Base-by-base conservation (phyloP, 2,329 filamentous ascomycete genomes). In the Fusarium illudens region DNA sequence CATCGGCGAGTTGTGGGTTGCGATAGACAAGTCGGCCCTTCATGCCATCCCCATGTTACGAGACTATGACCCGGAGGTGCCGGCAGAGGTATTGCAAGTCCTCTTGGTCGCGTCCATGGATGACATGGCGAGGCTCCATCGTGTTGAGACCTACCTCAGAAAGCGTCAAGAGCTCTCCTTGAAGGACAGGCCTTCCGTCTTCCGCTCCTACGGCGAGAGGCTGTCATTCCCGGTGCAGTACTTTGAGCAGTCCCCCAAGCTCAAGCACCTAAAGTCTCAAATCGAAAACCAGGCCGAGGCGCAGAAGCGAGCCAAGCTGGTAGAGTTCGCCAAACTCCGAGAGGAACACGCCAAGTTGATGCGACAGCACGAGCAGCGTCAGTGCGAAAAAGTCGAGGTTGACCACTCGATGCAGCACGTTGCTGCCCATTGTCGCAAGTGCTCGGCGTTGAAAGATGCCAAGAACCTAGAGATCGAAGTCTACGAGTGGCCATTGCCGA, bases 401-500 rank as follows among this genome's bases (percentile, higher is more conserved):
- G 15, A 58, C 29, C 9, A 36, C 2, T 2, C 17, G 30, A 17
- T 25, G 4, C 11, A 27, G 2, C 73, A 77, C 29, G 54, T 36
- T 29, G 0, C 4, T 6, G 13, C 2, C 1, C 2, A 3, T 5
- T 86, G 83, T 58, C 2, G 3, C 1, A 80, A 78, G 54, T 88
- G 84, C 66, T 2, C 3, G 0, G 62, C 77, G 0, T 42, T 65
- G 4, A 4, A 6, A 0, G 2, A 73, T n/a, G 84, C 85, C 1
- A 46, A 77, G 0, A 2, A 4, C 0, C 58, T 90, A 0, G 34
- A 25, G 0, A 88, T 90, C 8, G 1, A 39, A 0, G 71, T 86
- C 9, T 79, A 87, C 62, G 88, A 90, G 69, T 89, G 86, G 86
- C 87, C 87, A 0, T 75, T 90, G 0, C 82, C 86, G 0, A 29